Percentiles rank a stretch among this genome's conserved stretches.
phyloP scores from a whole-genome alignment of 2,329 filamentous ascomycete species.

The Claviceps cyperi region DNA sequence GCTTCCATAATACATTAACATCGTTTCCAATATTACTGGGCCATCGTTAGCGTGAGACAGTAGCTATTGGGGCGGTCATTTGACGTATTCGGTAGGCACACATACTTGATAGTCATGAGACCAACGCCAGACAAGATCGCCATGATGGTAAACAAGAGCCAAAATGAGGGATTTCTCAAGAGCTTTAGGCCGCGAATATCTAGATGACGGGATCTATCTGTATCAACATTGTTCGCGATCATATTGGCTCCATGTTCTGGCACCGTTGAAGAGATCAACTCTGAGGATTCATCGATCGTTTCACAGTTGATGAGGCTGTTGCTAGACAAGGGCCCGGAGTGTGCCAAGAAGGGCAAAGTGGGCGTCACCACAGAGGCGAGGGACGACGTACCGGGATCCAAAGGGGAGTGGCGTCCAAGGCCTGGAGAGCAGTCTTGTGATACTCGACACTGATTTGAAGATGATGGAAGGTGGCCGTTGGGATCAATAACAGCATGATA shows the following conservation, averaged over 20 bases:
- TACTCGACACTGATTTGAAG: not conserved
- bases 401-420: constrained; percentile 18
- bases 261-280: constrained; percentile 57
- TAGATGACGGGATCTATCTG: constrained; percentile 63
- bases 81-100: constrained; percentile 6
- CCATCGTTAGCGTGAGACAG: not conserved
- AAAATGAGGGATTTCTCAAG: constrained; percentile 63
- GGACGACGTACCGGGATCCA: constrained; percentile 53
- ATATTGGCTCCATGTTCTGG: constrained; percentile 36
- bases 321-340: not conserved
- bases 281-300: constrained; percentile 57
- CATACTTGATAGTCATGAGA: constrained; percentile 97
- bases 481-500: constrained; percentile 41
- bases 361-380: constrained; percentile 2
- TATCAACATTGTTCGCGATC: constrained; percentile 49
- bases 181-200: constrained; percentile 80
- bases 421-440: not conserved
- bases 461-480: constrained; percentile 8
- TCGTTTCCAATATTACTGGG: constrained; percentile 85
- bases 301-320: constrained; percentile 1
- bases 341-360: not conserved
- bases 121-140: constrained; percentile 85
- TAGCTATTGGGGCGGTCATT: not conserved
- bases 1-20: constrained; percentile 73
- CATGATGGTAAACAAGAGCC: constrained; percentile 80